These are phyloP conservation scores for Trametopsis cervina DNA, from an alignment of 768 basidiomycete species.

Conservation along the genomic window DNA sequence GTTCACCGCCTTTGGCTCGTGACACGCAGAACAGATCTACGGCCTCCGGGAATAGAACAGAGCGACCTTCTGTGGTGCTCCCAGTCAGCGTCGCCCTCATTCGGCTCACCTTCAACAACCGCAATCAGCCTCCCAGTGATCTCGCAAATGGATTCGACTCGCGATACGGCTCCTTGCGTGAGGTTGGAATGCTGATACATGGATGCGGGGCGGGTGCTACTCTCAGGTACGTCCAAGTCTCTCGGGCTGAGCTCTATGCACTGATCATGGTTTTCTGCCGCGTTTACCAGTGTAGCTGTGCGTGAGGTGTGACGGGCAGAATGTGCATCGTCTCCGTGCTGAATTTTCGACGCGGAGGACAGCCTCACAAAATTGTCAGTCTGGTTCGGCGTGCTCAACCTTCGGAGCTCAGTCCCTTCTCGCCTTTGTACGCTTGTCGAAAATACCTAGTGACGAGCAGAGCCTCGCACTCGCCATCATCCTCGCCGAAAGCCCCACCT, in stretches of 20 bases:
- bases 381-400: constrained; percentile 68
- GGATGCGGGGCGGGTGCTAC: constrained; percentile 46
- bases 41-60: constrained; percentile 59
- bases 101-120: constrained; percentile 54
- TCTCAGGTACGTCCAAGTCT: constrained; percentile 40
- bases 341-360: too few relatives aligned
- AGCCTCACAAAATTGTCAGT: constrained; percentile 63
- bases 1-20: constrained; percentile 64
- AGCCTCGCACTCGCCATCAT: constrained; percentile 66
- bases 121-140: constrained; percentile 48
- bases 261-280: constrained; percentile 24
- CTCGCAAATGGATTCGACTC: constrained; percentile 46
- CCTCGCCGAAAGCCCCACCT: too few relatives aligned
- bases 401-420: constrained; percentile 73
- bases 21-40: constrained; percentile 57
- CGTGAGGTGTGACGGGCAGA: constrained; percentile 71
- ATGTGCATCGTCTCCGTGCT: constrained; percentile 20
- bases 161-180: constrained; percentile 51
- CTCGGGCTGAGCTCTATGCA: neutral
- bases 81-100: too few relatives aligned
- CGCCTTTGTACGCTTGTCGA: constrained; percentile 64
- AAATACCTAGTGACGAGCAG: constrained; percentile 61
- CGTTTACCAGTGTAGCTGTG: constrained; percentile 71
- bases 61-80: constrained; percentile 69
- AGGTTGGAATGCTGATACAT: constrained; percentile 55